Base-by-base conservation (phyloP, 2,329 filamentous ascomycete species). In the Xylaria sp. region DNA sequence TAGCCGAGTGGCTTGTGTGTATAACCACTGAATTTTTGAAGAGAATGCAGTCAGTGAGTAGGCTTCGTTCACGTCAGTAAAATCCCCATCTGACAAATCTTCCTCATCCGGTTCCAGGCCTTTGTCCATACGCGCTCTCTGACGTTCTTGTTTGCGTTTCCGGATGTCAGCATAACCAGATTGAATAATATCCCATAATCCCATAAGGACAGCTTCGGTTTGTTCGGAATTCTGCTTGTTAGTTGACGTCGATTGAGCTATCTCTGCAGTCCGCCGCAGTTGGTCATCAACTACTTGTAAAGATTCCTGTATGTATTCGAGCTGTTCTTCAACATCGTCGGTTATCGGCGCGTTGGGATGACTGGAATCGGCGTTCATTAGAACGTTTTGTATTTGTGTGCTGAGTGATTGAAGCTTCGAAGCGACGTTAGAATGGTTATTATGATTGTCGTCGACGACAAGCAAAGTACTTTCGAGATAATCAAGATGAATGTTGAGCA, bases 1-100 rank as follows among this genome's bases (percentile, higher is more conserved):
- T 42, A 97, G 83, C 23, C 88, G 88, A 20, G 90, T 91, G n/a
- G 93, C 88, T 67, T 93, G 92, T 48, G 86, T 85, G 77, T 94
- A 93, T 4, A 97, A 83, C 81, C 89, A 92, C 75, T 94, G 91
- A 0, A 98, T 89, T 75, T 93, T 93, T 9, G 88, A 83, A 17
- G 90, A 91, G 78, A 98, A 97, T 23, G 90, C 92, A 26, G 87
- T 84, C 4, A 97, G 82, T 1, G 91, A 92, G 80, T 93, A 97
- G 0, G 85, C 74, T 73, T 92, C 89, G 66, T 84, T 84, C 28
- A 82, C 76, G 71, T 88, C 84, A 64, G 85, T 83, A 20, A 85
- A 84, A 69, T 92, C 89, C 67, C 90, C 88, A 28, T 88, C 88
- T 2, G 88, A 89, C 68, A 88, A 80, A 48, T 88, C 87, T 31